phyloP scores from a whole-genome alignment of 208 protist species.

The Acanthamoeba rhysodes region DNA sequence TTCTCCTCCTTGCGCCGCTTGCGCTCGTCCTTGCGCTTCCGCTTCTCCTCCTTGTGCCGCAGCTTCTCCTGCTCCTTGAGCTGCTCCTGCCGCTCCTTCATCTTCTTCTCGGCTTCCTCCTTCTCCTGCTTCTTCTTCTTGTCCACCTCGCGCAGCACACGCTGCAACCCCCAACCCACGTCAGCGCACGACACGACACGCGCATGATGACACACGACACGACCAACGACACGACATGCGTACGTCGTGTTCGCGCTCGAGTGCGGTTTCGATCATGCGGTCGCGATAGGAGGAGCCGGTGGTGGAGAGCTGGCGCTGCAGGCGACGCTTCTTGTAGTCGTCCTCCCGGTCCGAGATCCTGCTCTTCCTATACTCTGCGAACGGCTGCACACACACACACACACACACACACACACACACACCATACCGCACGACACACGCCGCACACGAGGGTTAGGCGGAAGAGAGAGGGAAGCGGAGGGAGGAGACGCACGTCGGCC shows the following conservation, averaged over 20 bases:
- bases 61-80: conserved; percentile 54
- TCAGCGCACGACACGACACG: neutral
- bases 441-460: neutral
- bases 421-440: too few relatives aligned
- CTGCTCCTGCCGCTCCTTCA: conserved; percentile 59
- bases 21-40: conserved; percentile 55
- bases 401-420: neutral
- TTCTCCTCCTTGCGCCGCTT: conserved; percentile 43
- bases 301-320: conserved; percentile 51
- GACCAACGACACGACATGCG: neutral
- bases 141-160: conserved; percentile 70
- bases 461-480: neutral
- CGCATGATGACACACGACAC: neutral
- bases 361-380: conserved; percentile 41
- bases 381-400: conserved; percentile 15
- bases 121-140: conserved; percentile 77
- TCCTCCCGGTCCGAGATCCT: conserved; percentile 46
- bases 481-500: neutral
- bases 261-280: conserved; percentile 55
- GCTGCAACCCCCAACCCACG: neutral
- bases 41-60: conserved; percentile 50
- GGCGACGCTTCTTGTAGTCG: conserved; percentile 67
- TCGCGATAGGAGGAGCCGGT: conserved; percentile 45
- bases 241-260: conserved; percentile 72
- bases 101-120: conserved; percentile 59